phyloP scores from a whole-genome alignment of 2,329 filamentous ascomycete genomes.

The Septoria linicola region DNA sequence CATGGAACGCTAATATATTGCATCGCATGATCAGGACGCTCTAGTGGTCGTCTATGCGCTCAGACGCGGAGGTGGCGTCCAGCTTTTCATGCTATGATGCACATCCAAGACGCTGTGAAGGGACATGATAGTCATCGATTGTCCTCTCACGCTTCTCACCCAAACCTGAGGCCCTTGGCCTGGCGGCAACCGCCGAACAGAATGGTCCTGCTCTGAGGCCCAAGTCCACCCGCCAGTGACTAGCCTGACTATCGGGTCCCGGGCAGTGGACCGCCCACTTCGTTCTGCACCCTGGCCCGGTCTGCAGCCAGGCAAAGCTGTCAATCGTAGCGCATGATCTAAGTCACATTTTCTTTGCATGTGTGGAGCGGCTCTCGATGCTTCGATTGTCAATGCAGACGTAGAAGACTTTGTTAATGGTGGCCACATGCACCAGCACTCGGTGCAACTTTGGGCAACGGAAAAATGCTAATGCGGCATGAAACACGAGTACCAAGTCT shows the following conservation, averaged over 20 bases:
- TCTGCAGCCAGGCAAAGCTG: conserved; percentile 18
- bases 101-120: not conserved
- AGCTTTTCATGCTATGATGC: conserved; percentile 17
- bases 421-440: conserved; percentile 8
- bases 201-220: conserved; percentile 14
- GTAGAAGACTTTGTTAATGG: not conserved
- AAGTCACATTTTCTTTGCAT: conserved; percentile 20
- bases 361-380: conserved; percentile 16
- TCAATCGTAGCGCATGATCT: conserved; percentile 18
- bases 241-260: conserved; percentile 15
- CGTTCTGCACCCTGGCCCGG: conserved; percentile 5
- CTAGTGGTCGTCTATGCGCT: conserved; percentile 10
- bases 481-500: conserved; percentile 22
- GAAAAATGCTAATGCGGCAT: conserved; percentile 15
- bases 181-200: conserved; percentile 17
- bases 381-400: conserved; percentile 10
- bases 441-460: conserved; percentile 2
- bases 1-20: conserved; percentile 25
- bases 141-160: not conserved
- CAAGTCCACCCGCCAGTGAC: conserved; percentile 13
- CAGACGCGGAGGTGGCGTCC: conserved; percentile 23
- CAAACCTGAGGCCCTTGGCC: conserved; percentile 9
- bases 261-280: conserved; percentile 20
- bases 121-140: not conserved
- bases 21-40: conserved; percentile 20